A percentile compares a stretch with the other conserved stretches of the same genome.
Conservation (phyloP, 1,284 basidiomycete species). For the Lentinus polychrous region DNA sequence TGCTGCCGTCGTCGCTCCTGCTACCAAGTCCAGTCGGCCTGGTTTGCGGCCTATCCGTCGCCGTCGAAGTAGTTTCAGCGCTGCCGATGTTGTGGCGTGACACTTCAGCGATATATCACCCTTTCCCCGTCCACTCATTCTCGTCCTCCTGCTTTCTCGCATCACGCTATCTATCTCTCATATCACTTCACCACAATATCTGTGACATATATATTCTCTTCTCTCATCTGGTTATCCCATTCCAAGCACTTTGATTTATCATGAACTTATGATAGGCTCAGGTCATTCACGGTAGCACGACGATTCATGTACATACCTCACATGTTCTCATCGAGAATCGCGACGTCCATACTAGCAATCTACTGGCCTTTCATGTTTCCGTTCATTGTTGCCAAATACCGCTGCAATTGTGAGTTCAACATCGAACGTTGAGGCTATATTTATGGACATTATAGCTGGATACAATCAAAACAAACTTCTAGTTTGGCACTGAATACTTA, state of each 20-base stretch:
- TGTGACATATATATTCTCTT: background rate
- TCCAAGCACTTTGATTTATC: background rate
- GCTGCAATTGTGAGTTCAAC: too few relatives aligned
- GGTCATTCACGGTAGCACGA: background rate
- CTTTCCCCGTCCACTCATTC: background rate
- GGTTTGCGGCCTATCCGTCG: slow-evolving; percentile 62
- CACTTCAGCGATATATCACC: background rate
- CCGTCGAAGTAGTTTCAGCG: slow-evolving; percentile 75
- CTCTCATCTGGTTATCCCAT: background rate
- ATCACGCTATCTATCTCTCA: too few relatives aligned
- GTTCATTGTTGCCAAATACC: too few relatives aligned
- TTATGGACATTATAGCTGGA: too few relatives aligned
- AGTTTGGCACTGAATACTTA: slow-evolving; percentile 53
- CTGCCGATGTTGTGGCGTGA: slow-evolving; percentile 73
- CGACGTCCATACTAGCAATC: too few relatives aligned
- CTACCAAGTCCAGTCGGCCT: slow-evolving; percentile 62
- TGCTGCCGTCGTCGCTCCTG: slow-evolving; percentile 59
- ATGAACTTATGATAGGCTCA: background rate
- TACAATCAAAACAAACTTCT: too few relatives aligned
- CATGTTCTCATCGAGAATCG: too few relatives aligned
- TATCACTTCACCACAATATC: too few relatives aligned
- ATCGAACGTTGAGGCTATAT: too few relatives aligned
- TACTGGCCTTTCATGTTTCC: too few relatives aligned
- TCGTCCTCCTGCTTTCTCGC: background rate
- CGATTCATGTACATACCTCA: background rate